phyloP scores from a whole-genome alignment of 2,329 filamentous ascomycete species.

The Aspergillus fischeri region DNA sequence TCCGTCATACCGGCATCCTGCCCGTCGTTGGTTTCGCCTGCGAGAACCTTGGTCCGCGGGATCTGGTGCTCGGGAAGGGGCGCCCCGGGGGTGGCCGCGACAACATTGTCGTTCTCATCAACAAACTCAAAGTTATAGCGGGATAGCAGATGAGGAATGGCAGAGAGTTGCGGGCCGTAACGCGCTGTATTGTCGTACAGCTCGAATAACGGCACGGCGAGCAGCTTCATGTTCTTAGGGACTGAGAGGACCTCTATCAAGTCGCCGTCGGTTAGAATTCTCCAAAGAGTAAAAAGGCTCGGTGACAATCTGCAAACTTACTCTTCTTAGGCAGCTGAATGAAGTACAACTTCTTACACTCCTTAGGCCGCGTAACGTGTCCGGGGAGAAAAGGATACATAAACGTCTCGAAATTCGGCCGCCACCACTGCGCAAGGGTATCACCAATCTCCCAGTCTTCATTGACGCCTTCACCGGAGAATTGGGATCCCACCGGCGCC shows the following conservation, averaged over 20 bases:
- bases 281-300: not conserved
- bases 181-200: constrained; percentile 95
- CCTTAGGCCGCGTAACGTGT: constrained; percentile 93
- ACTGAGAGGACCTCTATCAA: constrained; percentile 81
- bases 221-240: constrained; percentile 98
- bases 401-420: constrained; percentile 98
- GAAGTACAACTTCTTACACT: constrained; percentile 98
- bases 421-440: constrained; percentile 96
- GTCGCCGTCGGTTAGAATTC: not conserved
- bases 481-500: constrained; percentile 80
- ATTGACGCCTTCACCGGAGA: constrained; percentile 79
- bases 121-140: constrained; percentile 98
- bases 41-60: constrained; percentile 63
- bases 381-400: constrained; percentile 99
- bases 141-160: constrained; percentile 90
- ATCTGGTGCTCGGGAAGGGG: constrained; percentile 55
- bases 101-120: constrained; percentile 84
- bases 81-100: constrained; percentile 75
- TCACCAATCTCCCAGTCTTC: constrained; percentile 94
- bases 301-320: constrained; percentile 46
- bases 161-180: constrained; percentile 93
- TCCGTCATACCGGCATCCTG: constrained; percentile 38
- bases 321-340: constrained; percentile 90
- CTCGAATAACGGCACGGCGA: constrained; percentile 94
- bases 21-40: constrained; percentile 38